Evolutionary conservation across 2,329 filamentous ascomycete genomes (phyloP).

Genomic region (Ceratocystis colombiana): DNA sequence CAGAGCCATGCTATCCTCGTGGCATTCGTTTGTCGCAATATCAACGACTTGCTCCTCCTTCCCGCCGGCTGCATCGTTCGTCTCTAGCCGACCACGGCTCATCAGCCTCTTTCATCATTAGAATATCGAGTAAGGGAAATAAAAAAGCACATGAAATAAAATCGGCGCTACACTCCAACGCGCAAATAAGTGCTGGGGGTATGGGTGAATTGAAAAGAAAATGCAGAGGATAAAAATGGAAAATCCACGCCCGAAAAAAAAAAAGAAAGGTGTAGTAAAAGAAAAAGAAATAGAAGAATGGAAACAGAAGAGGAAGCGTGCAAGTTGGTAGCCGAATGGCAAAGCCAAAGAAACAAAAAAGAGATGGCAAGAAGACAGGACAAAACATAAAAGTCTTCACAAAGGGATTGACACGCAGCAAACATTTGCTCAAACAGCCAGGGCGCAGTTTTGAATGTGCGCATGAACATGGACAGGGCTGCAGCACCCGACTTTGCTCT

Average conservation of each 20-base stretch:
- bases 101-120: slow-evolving; percentile 4
- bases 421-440: neutral
- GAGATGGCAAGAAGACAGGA: slow-evolving; percentile 10
- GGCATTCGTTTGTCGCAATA: neutral
- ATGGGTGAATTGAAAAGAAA: slow-evolving; percentile 16
- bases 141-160: slow-evolving; percentile 11
- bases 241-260: neutral
- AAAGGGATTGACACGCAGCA: neutral
- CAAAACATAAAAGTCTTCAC: slow-evolving; percentile 3
- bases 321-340: neutral
- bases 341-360: neutral
- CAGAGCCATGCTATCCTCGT: neutral
- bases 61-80: neutral
- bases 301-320: neutral
- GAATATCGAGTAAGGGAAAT: slow-evolving; percentile 7
- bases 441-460: neutral
- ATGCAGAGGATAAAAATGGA: neutral
- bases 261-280: slow-evolving; percentile 13
- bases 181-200: slow-evolving; percentile 11
- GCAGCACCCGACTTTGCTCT: neutral
- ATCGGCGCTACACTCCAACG: slow-evolving; percentile 15
- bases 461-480: neutral
- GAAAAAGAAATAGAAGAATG: neutral
- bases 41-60: neutral
- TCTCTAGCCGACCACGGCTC: neutral